Base-by-base conservation (phyloP, 2,329 filamentous ascomycete species). In the Pleurostoma richardsiae region DNA sequence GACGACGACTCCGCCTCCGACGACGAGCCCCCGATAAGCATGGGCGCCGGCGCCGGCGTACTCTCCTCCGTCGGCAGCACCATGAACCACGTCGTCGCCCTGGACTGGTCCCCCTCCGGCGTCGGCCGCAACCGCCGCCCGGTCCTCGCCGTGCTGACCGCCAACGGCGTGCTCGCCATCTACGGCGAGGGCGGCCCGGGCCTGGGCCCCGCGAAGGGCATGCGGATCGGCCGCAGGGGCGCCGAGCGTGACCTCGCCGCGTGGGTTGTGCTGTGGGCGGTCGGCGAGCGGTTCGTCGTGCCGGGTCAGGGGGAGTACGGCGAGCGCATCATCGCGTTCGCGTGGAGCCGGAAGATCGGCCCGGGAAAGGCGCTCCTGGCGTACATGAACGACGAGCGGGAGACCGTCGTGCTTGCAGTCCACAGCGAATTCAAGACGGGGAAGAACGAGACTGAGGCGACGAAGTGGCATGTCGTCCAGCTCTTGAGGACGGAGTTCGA, bases 41-140 rank as follows among this genome's bases (percentile, higher is more conserved):
- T 61, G 39, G 76, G 75, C 8, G 73, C 72, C 4, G 77, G 76
- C 0, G 58, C 55, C 4, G 72, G 72, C 3, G 52, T 67, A 2
- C 68, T 79, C 36, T 74, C 74, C 0, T 70, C 70, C 11, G 67
- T 69, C 3, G 77, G 76, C 4, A 67, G 67, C 41, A 72, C 74
- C 4, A 66, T 82, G 54, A 80, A 77, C 51, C 78, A 82, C 53
- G 70, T 77, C 11, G 69, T 80, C 10, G 61, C 67, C 6, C 52
- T 82, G 26, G 73, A 70, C 42, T 83, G 79, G 79, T 82, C 78
- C n/a, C 78, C 79, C 0, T 63, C 62, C n/a, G 76, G 75, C 2
- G 59, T 83, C n/a, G 79, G 79, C 2, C 69, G 70, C 39, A 79
- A 80, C 54, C 58, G 69, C 6, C 68, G 79, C 1, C 71, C 78